These are phyloP conservation scores for Fusarium fujikuroi DNA, from an alignment of 2,329 filamentous ascomycete species.

Conservation along the genomic window DNA sequence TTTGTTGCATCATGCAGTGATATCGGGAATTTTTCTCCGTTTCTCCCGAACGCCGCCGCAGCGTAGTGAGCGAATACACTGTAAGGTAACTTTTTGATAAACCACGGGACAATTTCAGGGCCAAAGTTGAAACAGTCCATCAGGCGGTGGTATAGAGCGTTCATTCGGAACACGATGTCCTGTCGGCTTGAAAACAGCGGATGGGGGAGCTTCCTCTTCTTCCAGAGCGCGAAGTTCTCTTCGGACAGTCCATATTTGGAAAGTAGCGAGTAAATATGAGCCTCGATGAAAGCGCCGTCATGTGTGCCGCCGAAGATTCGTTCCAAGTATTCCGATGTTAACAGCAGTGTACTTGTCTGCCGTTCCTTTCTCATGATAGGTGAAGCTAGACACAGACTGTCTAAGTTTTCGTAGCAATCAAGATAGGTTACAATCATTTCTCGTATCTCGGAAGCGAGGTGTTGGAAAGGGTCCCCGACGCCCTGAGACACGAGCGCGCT, in stretches of 20 bases:
- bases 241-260: not conserved
- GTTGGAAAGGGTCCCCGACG: not conserved
- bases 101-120: not conserved
- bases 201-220: not conserved
- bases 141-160: not conserved
- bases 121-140: not conserved
- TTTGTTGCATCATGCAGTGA: not conserved
- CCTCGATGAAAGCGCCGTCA: not conserved
- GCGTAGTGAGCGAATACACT: not conserved
- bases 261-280: not conserved
- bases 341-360: not conserved
- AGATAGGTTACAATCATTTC: not conserved
- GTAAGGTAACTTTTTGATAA: not conserved
- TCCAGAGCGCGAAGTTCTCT: not conserved
- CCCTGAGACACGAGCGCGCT: accelerated
- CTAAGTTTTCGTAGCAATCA: accelerated
- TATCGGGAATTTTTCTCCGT: not conserved
- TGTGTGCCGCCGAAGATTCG: not conserved
- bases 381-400: not conserved
- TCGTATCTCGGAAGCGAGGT: not conserved
- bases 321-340: not conserved
- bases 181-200: not conserved
- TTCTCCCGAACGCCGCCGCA: not conserved
- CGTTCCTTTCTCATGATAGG: not conserved
- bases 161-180: not conserved